Percentiles rank a stretch among this genome's conserved stretches.
phyloP scores from a whole-genome alignment of 352 stramenopile genomes.

The Pythium dissimile region DNA sequence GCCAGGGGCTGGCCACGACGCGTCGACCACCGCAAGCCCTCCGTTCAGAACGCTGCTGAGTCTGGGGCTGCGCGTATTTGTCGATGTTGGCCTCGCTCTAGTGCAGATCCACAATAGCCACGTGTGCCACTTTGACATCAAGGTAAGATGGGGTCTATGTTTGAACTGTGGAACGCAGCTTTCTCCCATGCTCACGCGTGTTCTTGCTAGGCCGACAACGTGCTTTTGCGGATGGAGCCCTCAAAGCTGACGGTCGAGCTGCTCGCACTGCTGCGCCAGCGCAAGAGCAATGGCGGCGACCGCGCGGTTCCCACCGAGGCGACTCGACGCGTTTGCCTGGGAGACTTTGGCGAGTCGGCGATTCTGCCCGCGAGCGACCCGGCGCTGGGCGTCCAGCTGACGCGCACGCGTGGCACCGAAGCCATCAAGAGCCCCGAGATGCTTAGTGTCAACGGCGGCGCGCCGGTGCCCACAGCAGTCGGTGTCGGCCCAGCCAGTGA shows the following conservation, averaged over 20 bases:
- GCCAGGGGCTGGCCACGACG: not conserved
- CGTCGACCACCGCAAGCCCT: not conserved
- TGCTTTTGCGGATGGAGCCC: constrained; percentile 41
- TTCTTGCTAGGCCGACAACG: constrained; percentile 50
- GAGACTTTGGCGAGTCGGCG: constrained; percentile 71
- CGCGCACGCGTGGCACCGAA: constrained; percentile 63
- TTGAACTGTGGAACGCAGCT: too few relatives aligned
- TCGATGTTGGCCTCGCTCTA: constrained; percentile 33
- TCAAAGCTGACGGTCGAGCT: constrained; percentile 33
- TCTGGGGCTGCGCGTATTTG: constrained; percentile 42
- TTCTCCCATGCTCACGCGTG: too few relatives aligned
- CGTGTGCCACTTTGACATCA: constrained; percentile 70
- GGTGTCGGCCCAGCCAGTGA: constrained; percentile 49
- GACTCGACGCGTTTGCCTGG: constrained; percentile 42
- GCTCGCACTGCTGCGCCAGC: constrained; percentile 14
- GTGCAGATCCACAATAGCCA: constrained; percentile 35
- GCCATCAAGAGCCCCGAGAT: constrained; percentile 80
- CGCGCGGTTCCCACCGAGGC: constrained; percentile 18
- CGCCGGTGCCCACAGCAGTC: not conserved
- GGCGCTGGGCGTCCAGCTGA: constrained; percentile 14
- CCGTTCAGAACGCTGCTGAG: constrained; percentile 43
- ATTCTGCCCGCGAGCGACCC: not conserved
- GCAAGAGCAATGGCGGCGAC: constrained; percentile 20
- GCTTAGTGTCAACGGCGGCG: constrained; percentile 38
- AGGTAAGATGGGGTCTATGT: constrained; percentile 27